Evolutionary conservation across 1,139 yeast genomes (phyloP), one percentile per base, ranked within the genome.

Genomic region (Pichia sp.): DNA sequence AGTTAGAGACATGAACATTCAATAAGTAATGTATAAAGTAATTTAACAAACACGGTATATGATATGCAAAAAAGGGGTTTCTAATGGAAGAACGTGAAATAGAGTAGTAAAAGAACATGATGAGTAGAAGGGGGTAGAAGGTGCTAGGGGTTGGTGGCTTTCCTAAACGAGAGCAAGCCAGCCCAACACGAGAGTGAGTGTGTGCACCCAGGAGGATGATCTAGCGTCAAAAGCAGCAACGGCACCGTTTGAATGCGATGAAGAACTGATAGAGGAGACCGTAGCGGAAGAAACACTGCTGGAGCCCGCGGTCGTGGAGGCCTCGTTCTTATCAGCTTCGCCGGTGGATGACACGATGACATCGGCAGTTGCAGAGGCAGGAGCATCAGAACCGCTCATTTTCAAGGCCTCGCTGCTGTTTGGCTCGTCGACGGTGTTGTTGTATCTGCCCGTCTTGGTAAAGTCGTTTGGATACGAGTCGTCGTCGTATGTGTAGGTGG

Each of bases 391-490:
- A 22, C 50, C 23, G 2, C 16, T 12, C 1, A 30, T 43, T 13
- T 55, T 58, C 31, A 51, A 50, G 16, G 39, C 41, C 21, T 48
- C 55, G 34, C 31, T 43, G 3, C 46, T 21, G 7, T 19, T 21
- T 6, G 54, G 48, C 8, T 30, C 41, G 5, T 50, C 39, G 2
- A 31, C 30, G 3, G 50, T 49, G 9, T 71, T 74, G 53, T 67
- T 66, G 37, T 81, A 78, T 36, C 73, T 63, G 50, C 83, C 83
- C 16, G 71, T 67, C 8, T 65, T 64, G 16, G 83, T 79, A 65
- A 76, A 79, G 58, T 77, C 76, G 51, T 70, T 65, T 22, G 65
- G 65, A 50, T 60, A 60, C 21, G 44, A 46, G 25, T 37, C 50
- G 12, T 44, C 30, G 18, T 51, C 47, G 16, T 50, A 51, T 6